A percentile compares a stretch with the other conserved stretches of the same genome.
Evolutionary conservation across 768 basidiomycete genomes (phyloP).

Genomic region (Lepiota brunneoincarnata): DNA sequence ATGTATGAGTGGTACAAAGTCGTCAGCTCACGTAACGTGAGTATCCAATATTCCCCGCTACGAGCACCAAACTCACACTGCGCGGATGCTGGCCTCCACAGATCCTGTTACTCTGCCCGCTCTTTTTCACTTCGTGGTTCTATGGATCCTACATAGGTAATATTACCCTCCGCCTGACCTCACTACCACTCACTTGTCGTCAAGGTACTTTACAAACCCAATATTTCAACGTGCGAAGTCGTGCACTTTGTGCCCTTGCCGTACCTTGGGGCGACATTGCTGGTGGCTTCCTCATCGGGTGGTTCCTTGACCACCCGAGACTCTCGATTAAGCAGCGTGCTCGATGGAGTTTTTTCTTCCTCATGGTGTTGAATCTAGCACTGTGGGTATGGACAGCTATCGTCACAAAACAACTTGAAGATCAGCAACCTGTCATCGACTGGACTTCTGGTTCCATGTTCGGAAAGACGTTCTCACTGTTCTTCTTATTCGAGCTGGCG

Average conservation of each 20-base stretch:
- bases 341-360: constrained; percentile 24
- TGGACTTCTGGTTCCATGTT: constrained; percentile 28
- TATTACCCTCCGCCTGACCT: not conserved
- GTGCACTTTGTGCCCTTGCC: constrained; percentile 27
- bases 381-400: constrained; percentile 31
- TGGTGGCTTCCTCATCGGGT: constrained; percentile 28
- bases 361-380: constrained; percentile 28
- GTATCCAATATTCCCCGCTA: not conserved
- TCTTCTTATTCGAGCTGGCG: constrained; percentile 28
- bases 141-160: constrained; percentile 28
- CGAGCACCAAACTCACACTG: not conserved
- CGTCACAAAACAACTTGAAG: constrained; percentile 28
- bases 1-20: constrained; percentile 26
- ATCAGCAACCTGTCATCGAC: constrained; percentile 27
- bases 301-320: constrained; percentile 27
- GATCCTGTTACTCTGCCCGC: constrained; percentile 29
- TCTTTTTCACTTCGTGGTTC: constrained; percentile 34
- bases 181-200: not conserved
- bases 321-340: constrained; percentile 29
- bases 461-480: constrained; percentile 26
- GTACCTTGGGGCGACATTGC: constrained; percentile 27
- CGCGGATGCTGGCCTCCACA: no score
- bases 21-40: constrained; percentile 23
- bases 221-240: constrained; percentile 28
- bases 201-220: constrained; percentile 30